phyloP scores from a whole-genome alignment of 2,329 filamentous ascomycete genomes.

The Seiridium unicorne region DNA sequence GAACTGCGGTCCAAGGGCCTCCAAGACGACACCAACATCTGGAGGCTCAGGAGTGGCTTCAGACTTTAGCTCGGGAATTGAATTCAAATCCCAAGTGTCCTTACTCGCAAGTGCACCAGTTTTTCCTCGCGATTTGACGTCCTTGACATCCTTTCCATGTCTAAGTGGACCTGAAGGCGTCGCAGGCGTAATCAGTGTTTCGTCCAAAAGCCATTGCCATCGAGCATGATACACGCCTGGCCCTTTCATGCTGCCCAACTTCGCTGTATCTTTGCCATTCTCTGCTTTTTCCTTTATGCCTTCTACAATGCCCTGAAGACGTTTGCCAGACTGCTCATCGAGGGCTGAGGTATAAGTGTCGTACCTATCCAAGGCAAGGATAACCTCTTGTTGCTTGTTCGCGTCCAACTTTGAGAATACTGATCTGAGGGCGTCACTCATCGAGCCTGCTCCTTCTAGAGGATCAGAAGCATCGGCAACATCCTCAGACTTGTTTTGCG shows the following conservation, averaged over 20 bases:
- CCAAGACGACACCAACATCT: slow-evolving; percentile 40
- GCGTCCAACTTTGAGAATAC: slow-evolving; percentile 46
- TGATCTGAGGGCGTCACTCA: slow-evolving; percentile 37
- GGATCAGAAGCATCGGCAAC: not conserved
- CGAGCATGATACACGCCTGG: slow-evolving; percentile 71
- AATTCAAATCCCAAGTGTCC: slow-evolving; percentile 19
- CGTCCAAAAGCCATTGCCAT: slow-evolving; percentile 71
- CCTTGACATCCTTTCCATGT: slow-evolving; percentile 50
- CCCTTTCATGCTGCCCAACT: slow-evolving; percentile 44
- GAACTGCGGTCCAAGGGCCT: slow-evolving; percentile 38
- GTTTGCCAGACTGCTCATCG: slow-evolving; percentile 48
- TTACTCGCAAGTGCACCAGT: slow-evolving; percentile 26
- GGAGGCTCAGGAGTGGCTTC: slow-evolving; percentile 31
- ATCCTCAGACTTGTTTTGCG: not conserved
- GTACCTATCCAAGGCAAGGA: slow-evolving; percentile 57
- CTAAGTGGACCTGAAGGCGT: slow-evolving; percentile 51
- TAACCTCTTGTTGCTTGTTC: slow-evolving; percentile 43
- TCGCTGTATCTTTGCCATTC: slow-evolving; percentile 9
- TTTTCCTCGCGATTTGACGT: slow-evolving; percentile 40
- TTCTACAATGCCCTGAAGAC: slow-evolving; percentile 57
- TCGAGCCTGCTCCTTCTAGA: slow-evolving; percentile 24
- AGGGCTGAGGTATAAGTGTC: slow-evolving; percentile 57
- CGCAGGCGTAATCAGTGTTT: slow-evolving; percentile 66
- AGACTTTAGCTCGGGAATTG: slow-evolving; percentile 27
- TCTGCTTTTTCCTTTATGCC: slow-evolving; percentile 11